These are phyloP conservation scores for Sphagnum fallax DNA, from an alignment of 228 moss, liverwort and hornwort species.

Conservation along the genomic window DNA sequence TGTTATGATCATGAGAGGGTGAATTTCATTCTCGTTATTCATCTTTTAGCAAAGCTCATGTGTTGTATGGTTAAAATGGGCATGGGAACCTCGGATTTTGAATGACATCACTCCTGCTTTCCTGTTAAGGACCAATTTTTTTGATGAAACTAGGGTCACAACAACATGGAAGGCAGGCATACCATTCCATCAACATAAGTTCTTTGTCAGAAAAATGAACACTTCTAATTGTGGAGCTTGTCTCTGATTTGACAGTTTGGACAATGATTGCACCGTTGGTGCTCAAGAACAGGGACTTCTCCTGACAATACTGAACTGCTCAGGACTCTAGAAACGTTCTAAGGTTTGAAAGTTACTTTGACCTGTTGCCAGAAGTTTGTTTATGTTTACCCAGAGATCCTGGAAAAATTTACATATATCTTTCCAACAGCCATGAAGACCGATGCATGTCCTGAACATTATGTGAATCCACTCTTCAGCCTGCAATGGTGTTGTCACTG, in stretches of 20 bases:
- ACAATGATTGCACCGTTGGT: conserved; percentile 67
- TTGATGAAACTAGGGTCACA: background rate
- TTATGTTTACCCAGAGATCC: too few species aligned
- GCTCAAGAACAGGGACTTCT: conserved; percentile 42
- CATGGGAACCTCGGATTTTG: background rate
- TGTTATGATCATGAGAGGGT: background rate
- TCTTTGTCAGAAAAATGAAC: background rate
- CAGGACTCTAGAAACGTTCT: too few species aligned
- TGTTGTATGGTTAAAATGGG: background rate
- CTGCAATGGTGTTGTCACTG: too few species aligned
- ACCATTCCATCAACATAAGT: background rate
- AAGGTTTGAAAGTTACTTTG: too few species aligned
- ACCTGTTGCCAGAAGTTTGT: too few species aligned
- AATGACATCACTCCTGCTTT: background rate
- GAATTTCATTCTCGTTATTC: background rate
- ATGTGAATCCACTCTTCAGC: too few species aligned
- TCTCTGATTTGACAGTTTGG: conserved; percentile 48
- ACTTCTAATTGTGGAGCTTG: background rate
- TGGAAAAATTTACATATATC: too few species aligned
- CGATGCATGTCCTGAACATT: too few species aligned
- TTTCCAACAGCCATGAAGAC: too few species aligned
- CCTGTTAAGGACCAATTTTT: background rate
- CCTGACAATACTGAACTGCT: conserved; percentile 3
- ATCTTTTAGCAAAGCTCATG: background rate
- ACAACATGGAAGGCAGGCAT: background rate